Percentiles rank a stretch among this genome's conserved stretches.
Evolutionary conservation across 306 rosid species (phyloP).

Genomic region (Gillenia trifoliata): DNA sequence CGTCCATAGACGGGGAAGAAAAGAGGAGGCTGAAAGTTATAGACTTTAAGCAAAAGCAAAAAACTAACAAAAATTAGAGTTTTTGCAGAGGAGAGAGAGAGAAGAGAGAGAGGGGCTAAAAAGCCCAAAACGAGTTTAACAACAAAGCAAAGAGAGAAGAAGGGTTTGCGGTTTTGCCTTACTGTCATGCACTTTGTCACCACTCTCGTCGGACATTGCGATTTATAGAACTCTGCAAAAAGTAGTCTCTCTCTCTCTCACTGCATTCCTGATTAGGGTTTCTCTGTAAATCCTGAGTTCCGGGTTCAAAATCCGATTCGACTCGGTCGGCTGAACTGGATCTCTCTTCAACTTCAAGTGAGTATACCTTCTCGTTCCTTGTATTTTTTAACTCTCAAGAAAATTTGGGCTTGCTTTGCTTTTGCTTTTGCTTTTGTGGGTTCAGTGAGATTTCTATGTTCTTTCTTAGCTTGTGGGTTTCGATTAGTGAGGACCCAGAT

Average conservation of each 20-base stretch:
- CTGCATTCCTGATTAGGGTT: slow-evolving; percentile 18
- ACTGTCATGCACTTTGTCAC: slow-evolving; percentile 48
- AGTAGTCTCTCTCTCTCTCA: neutral
- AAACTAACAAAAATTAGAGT: neutral
- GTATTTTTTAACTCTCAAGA: neutral
- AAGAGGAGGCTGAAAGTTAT: neutral
- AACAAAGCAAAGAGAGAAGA: neutral
- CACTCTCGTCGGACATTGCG: slow-evolving; percentile 30
- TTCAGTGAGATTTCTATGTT: neutral
- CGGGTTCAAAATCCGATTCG: slow-evolving; percentile 19
- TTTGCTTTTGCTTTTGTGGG: slow-evolving; percentile 6
- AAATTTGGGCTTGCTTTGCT: neutral
- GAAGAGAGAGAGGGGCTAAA: neutral
- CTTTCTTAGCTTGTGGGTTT: slow-evolving; percentile 19
- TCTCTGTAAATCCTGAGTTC: slow-evolving; percentile 2
- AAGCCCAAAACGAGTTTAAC: neutral
- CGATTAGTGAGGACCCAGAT: slow-evolving; percentile 19
- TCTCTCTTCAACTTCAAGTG: slow-evolving; percentile 13
- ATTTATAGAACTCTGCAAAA: slow-evolving; percentile 6
- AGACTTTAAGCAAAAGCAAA: neutral
- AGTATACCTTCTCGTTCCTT: neutral
- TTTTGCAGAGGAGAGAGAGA: neutral
- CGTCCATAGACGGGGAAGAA: neutral
- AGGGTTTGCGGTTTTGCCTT: neutral
- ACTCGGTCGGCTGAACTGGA: slow-evolving; percentile 27